Evolutionary conservation across 345 rosid species (phyloP).

Genomic region (Linum trigynum): DNA sequence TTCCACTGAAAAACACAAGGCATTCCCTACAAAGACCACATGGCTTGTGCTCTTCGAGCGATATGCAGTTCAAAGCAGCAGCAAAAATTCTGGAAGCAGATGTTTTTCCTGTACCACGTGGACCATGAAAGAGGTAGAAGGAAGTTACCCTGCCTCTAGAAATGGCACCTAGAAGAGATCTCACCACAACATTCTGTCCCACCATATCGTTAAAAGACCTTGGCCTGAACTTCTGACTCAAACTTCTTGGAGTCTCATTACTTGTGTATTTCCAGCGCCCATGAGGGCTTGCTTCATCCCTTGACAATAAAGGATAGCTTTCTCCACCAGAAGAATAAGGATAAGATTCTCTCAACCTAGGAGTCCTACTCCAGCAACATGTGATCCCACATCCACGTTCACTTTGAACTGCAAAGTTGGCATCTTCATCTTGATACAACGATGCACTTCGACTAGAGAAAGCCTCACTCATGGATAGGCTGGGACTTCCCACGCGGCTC

Average conservation of each 20-base stretch:
- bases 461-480: slow-evolving; percentile 38
- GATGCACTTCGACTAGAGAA: slow-evolving; percentile 38
- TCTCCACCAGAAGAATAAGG: slow-evolving; percentile 49
- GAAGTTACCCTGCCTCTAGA: slow-evolving; percentile 66
- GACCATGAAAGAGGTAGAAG: slow-evolving; percentile 78
- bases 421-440: slow-evolving; percentile 41
- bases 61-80: slow-evolving; percentile 84
- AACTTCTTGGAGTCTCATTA: slow-evolving; percentile 47
- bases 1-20: slow-evolving; percentile 48
- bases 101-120: slow-evolving; percentile 91
- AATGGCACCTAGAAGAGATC: slow-evolving; percentile 68
- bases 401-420: slow-evolving; percentile 27
- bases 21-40: slow-evolving; percentile 89
- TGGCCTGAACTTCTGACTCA: slow-evolving; percentile 71
- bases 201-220: slow-evolving; percentile 69
- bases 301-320: slow-evolving; percentile 52
- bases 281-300: slow-evolving; percentile 20
- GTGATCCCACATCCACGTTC: slow-evolving; percentile 57
- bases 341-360: slow-evolving; percentile 52
- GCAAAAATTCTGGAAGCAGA: slow-evolving; percentile 84
- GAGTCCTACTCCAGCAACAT: slow-evolving; percentile 85
- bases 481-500: slow-evolving; percentile 46
- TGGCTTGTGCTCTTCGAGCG: slow-evolving; percentile 61
- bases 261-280: slow-evolving; percentile 25
- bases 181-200: slow-evolving; percentile 73